Evolutionary conservation across 805 yeast species (phyloP), one percentile per base, ranked within the genome.

Genomic region (Ogataea henricii): DNA sequence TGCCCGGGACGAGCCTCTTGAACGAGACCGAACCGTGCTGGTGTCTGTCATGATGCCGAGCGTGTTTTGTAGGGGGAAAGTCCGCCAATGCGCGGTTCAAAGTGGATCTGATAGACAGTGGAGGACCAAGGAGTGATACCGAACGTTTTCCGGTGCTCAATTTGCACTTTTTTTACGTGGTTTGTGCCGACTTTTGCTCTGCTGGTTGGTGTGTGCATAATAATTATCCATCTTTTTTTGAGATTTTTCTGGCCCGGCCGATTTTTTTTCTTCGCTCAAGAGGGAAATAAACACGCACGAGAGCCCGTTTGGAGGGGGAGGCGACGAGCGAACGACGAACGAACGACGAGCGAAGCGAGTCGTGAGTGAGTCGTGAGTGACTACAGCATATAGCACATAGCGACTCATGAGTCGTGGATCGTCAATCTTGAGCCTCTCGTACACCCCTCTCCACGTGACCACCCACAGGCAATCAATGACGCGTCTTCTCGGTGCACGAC

Each of bases 231-330:
- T 16, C 17, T 9, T n/a, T 30, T 27, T 27, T 27, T 27, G 30
- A 14, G 18, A 5, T 27, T 39, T 27, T 39, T 26, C 17, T 25
- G n/a, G 27, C 18, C 21, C 10, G 30, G 33, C 42, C 42, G 33
- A 39, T 29, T 39, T 39, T 38, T n/a, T 39, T 38, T 37, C 25
- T 39, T 34, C 23, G 37, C 37, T 34, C 9, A 39, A 39, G 20
- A 20, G 34, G 42, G 29, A 36, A 21, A 36, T 10, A 25, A 16
- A 27, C 41, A 14, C 41, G 33, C 42, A 37, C 40, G 33, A 25
- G 41, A 39, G 33, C 23, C 14, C 17, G 20, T 17, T 29, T n/a
- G 42, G 21, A 12, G 42, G 16, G 30, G 12, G 25, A n/a, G 13
- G 14, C 20, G 30, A 16, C 22, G 32, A 4, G n/a, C 33, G 25